Conservation (phyloP, 306 rosid genomes). For the Casuarina cunninghamiana region DNA sequence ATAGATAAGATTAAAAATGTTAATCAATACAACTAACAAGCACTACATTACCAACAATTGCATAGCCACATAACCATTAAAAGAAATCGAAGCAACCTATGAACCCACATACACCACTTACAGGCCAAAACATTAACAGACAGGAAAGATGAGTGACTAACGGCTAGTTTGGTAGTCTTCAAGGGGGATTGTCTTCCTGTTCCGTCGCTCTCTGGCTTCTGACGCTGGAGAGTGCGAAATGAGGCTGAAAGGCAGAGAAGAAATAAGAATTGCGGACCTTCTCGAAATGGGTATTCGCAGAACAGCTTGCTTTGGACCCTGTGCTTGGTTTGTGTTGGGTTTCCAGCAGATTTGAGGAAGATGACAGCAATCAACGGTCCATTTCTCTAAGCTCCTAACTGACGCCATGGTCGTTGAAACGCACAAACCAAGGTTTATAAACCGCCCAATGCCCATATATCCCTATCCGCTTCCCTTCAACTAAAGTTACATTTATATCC, state of each 20-base stretch:
- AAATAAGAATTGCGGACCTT: slow-evolving; percentile 65
- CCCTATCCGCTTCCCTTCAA: background rate
- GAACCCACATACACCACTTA: background rate
- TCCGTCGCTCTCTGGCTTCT: slow-evolving; percentile 74
- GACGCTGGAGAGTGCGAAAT: slow-evolving; percentile 37
- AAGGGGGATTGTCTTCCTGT: slow-evolving; percentile 60
- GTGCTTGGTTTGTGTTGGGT: slow-evolving; percentile 5
- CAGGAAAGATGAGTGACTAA: slow-evolving; percentile 27
- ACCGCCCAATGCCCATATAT: slow-evolving; percentile 3
- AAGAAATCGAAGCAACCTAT: background rate
- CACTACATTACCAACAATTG: background rate
- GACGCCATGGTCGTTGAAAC: slow-evolving; percentile 5
- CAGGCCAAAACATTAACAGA: background rate
- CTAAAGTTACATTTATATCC: background rate
- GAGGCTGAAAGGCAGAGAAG: slow-evolving; percentile 49
- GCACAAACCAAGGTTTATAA: background rate
- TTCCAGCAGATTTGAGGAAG: background rate
- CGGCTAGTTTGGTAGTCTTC: slow-evolving; percentile 64
- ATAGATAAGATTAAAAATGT: background rate
- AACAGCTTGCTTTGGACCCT: slow-evolving; percentile 7
- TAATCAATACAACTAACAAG: background rate
- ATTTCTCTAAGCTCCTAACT: background rate
- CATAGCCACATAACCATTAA: background rate
- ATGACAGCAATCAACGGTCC: background rate
- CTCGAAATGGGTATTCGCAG: slow-evolving; percentile 47